Conservation (phyloP, 176 grass and related monocot species). For the Puya raimondii region DNA sequence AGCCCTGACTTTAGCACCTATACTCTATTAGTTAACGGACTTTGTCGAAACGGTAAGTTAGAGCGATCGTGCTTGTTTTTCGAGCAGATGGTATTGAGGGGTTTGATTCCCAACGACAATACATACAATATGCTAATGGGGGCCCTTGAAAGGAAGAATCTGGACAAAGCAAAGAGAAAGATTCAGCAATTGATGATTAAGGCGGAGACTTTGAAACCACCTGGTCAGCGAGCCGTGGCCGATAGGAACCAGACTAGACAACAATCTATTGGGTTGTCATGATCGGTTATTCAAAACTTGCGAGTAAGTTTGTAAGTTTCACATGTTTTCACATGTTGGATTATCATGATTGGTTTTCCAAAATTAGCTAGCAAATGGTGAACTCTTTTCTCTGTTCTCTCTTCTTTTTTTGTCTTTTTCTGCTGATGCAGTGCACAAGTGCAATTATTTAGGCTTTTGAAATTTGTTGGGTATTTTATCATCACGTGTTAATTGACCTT, state of each 20-base stretch:
- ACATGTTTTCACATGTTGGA: not conserved
- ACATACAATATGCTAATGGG: slow-evolving; percentile 53
- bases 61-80: slow-evolving; percentile 57
- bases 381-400: too few species aligned
- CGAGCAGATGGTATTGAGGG: slow-evolving; percentile 69
- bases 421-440: too few species aligned
- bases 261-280: not conserved
- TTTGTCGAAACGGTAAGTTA: slow-evolving; percentile 57
- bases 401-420: too few species aligned
- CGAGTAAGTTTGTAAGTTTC: not conserved
- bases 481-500: too few species aligned
- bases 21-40: slow-evolving; percentile 49
- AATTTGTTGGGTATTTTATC: too few species aligned
- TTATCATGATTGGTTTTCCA: not conserved
- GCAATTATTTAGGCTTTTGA: too few species aligned
- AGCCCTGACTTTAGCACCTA: slow-evolving; percentile 67
- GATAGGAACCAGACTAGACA: slow-evolving; percentile 2
- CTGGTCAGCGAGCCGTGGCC: slow-evolving; percentile 2
- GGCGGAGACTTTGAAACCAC: slow-evolving; percentile 21
- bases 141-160: slow-evolving; percentile 44
- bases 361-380: too few species aligned
- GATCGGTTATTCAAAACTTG: not conserved
- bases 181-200: slow-evolving; percentile 34
- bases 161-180: slow-evolving; percentile 40
- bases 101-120: slow-evolving; percentile 52